These are phyloP conservation scores for Immersiella caudata DNA, from an alignment of 495 filamentous ascomycete species.

Conservation along the genomic window DNA sequence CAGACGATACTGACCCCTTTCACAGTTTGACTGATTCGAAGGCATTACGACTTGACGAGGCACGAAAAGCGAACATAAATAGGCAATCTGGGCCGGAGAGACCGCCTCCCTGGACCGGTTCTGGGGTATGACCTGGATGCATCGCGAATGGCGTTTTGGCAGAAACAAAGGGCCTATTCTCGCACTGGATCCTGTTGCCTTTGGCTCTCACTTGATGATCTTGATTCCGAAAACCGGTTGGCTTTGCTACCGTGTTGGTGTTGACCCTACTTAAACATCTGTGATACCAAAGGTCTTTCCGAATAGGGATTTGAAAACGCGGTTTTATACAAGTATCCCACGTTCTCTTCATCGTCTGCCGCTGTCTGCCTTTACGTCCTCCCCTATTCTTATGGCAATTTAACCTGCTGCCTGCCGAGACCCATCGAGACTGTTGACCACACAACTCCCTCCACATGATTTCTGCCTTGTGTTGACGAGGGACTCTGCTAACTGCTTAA, in stretches of 20 bases:
- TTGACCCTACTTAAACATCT: not conserved
- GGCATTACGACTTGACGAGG: not conserved
- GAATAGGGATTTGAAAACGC: too few relatives aligned
- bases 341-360: too few relatives aligned
- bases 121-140: constrained; percentile 3
- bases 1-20: not conserved
- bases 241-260: not conserved
- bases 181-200: not conserved
- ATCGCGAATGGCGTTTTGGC: constrained; percentile 25
- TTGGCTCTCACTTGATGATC: not conserved
- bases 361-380: too few relatives aligned
- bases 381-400: too few relatives aligned
- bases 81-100: not conserved
- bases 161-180: constrained; percentile 8
- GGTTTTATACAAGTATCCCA: too few relatives aligned
- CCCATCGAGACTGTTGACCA: too few relatives aligned
- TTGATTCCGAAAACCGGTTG: not conserved
- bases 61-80: not conserved
- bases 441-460: too few relatives aligned
- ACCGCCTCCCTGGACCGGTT: not conserved
- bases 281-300: not conserved
- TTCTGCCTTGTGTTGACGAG: too few relatives aligned
- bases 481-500: too few relatives aligned
- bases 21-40: constrained; percentile 19
- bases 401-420: too few relatives aligned